Base-by-base conservation (phyloP, 305 asterid genomes). In the Withania somnifera region DNA sequence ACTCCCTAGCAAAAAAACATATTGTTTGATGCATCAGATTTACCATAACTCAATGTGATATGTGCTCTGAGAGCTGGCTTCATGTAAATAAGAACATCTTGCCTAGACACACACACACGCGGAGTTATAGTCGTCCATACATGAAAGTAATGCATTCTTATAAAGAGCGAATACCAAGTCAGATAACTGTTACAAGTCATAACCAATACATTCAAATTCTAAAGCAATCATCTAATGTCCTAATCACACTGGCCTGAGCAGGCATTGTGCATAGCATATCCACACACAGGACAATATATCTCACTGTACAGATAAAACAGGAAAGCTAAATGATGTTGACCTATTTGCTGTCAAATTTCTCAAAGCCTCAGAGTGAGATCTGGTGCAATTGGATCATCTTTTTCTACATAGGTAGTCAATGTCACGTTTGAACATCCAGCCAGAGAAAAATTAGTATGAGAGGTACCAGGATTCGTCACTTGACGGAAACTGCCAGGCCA, bases 401-500 rank as follows among this genome's bases (percentile, higher is more conserved):
- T 80, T 13, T 80, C 82, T 11, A 83, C 36, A 26, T 68, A 58
- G n/a, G 83, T 22, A 20, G 81, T 80, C 77, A 81, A 52, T 30
- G 53, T 83, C 80, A 42, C 79, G 30, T 45, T 68, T 10, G 89
- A 82, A 58, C 77, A 57, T 54, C 85, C 89, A 15, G 71, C 80
- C 19, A 83, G 82, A 42, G 81, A 71, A 45, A 82, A 82, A 53
- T 67, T 82, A 51, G 86, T 81, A 68, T 52, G 86, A 78, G 85
- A 47, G 77, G n/a, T 17, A 51, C 66, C 50, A 38, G 56, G 83
- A 60, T 63, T 79, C 5, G 54, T 68, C 20, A 63, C 89, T 45
- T 83, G 88, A 52, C 87, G 90, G 69, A 90, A 90, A 52, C 95
- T 90, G 1, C 95, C 91, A 4, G 92, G 93, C 95, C 95, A 91